Percentiles rank a stretch among this genome's conserved stretches.
Evolutionary conservation across 2,329 filamentous ascomycete species (phyloP).

Genomic region (Pyrenophora tritici-repentis): DNA sequence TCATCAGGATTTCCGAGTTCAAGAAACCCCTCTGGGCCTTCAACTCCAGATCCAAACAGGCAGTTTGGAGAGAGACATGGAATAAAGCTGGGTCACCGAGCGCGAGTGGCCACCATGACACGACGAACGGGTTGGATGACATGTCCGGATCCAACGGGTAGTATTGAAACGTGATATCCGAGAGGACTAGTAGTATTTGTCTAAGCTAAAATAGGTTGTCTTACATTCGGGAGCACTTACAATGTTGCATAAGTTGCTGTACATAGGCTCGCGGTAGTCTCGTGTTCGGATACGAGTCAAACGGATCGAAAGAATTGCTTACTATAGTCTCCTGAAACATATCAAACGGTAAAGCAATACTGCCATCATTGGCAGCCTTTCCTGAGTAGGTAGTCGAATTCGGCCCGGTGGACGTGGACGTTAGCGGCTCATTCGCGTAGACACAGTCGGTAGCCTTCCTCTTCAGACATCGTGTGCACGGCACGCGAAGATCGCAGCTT

Average conservation of each 20-base stretch:
- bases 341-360: slow-evolving; percentile 13
- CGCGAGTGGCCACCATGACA: slow-evolving; percentile 65
- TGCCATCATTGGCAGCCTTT: background rate
- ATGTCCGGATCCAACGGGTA: slow-evolving; percentile 61
- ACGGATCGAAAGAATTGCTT: slow-evolving; percentile 56
- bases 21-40: slow-evolving; percentile 59
- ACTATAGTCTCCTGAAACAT: background rate
- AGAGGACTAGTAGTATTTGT: slow-evolving; percentile 52
- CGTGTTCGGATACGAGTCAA: slow-evolving; percentile 61
- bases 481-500: slow-evolving; percentile 60
- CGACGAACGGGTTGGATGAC: slow-evolving; percentile 62
- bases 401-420: slow-evolving; percentile 25
- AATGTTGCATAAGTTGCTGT: slow-evolving; percentile 61
- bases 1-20: slow-evolving; percentile 61
- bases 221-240: slow-evolving; percentile 46
- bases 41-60: slow-evolving; percentile 61
- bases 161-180: slow-evolving; percentile 64
- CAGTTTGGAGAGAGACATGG: slow-evolving; percentile 64
- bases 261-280: slow-evolving; percentile 58
- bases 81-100: slow-evolving; percentile 62
- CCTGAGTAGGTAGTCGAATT: slow-evolving; percentile 12
- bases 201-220: no score
- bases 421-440: slow-evolving; percentile 61
- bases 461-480: slow-evolving; percentile 62
- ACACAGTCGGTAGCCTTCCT: slow-evolving; percentile 52